Conservation (phyloP, 2,329 filamentous ascomycete species). For the Fusarium mangiferae region DNA sequence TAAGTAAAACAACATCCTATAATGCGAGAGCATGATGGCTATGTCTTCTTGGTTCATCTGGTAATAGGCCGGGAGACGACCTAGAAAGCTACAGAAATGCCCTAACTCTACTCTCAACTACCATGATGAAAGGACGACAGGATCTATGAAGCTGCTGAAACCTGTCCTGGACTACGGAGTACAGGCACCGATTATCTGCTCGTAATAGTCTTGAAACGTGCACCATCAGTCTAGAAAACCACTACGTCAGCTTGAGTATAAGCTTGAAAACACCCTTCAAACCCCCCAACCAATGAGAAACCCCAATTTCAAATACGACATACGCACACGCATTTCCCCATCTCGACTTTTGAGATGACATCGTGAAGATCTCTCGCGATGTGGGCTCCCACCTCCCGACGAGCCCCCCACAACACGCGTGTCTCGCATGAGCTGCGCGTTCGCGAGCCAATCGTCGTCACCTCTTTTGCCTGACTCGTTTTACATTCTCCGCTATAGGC, state of each 20-base stretch:
- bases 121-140: background rate
- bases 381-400: conserved; percentile 6
- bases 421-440: background rate
- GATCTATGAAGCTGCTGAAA: background rate
- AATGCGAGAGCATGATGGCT: background rate
- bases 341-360: background rate
- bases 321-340: background rate
- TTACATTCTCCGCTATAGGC: conserved; percentile 11
- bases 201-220: background rate
- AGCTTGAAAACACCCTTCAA: background rate
- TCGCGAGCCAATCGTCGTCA: conserved; percentile 5
- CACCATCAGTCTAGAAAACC: background rate
- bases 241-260: background rate
- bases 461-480: background rate
- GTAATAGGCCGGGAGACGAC: background rate
- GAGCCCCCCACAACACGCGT: background rate
- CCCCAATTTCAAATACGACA: background rate
- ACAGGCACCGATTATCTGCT: background rate
- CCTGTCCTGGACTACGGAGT: background rate
- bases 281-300: background rate
- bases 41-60: background rate
- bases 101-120: too few relatives aligned
- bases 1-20: background rate
- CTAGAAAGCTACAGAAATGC: background rate
- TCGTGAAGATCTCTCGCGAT: conserved; percentile 9